Base-by-base conservation (phyloP, 192 early-diverging fungal genomes). In the Lunasporangiospora selenospora region DNA sequence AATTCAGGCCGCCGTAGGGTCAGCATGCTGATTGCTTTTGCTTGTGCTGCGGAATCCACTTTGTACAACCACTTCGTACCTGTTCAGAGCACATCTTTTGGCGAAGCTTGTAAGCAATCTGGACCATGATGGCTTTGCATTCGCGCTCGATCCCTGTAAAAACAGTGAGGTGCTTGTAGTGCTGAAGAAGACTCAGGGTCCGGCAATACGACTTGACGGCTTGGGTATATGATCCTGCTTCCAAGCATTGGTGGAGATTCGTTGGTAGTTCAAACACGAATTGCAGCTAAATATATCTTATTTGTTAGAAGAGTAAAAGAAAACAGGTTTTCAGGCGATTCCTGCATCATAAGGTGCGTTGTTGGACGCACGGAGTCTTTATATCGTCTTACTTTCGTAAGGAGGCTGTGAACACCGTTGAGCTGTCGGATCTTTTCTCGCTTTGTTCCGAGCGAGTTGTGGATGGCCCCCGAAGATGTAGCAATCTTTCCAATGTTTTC, bases 211-310 rank as follows among this genome's bases (percentile, higher is more conserved):
- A 86, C 16, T 77, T 81, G 1, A 95, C 95, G 0, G 95, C 94
- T 39, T 91, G 86, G 6, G 83, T 78, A 81, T 89, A 90, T 51
- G 84, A 65, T 4, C 78, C 79, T 21, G 76, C 65, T 19, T 83
- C 67, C 19, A 93, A 71, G 37, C 84, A 86, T 49, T 81, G 67
- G 9, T 81, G 77, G 16, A 98, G 83, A 60, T 88, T 80, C 2
- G 80, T 80, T 6, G 96, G 96, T 42, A 98, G 66, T 31, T 92
- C 93, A 76, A 92, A 93, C 13, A 98, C 85, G 57, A 95, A 91
- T 71, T 95, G 92, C 36, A 98, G 81, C 62, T 86, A 81, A n/a
- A n/a, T n/a, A n/a, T n/a, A n/a, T n/a, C n/a, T n/a, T n/a, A n/a
- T n/a, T n/a, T n/a, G 40, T 40, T 16, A 12, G 9, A 31, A 16